Evolutionary conservation across 2,329 filamentous ascomycete species (phyloP), one percentile per base, ranked within the genome.

Genomic region (Epichloe coenophiala): DNA sequence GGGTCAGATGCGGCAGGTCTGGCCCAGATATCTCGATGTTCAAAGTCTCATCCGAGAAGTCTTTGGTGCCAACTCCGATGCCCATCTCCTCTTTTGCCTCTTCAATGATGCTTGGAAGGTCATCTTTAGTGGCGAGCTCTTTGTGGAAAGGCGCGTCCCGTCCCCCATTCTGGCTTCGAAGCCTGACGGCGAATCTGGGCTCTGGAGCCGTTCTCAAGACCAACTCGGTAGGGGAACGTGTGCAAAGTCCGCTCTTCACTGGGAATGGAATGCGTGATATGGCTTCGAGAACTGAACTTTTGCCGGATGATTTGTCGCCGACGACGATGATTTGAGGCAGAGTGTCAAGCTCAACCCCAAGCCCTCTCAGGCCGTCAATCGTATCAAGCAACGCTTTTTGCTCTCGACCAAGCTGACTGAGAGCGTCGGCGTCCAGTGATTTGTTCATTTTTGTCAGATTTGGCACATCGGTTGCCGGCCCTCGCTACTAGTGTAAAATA

Each of bases 231-330:
- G 80, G 74, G 53, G 83, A 83, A 0, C 76, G 68, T 0, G 81
- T 84, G 58, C 78, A 83, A 0, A 78, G 51, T 23, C 66, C 73
- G 13, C 73, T 72, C 5, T 80, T 75, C 11, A 72, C 65, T 0
- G 78, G 76, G 45, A 84, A 83, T 0, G 71, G 71, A 2, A 86
- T 74, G 9, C 75, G 71, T 0, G 79, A 78, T 45, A 85, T 77
- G 0, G 80, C 81, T 55, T 84, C 77, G 0, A 84, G 70, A 0
- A 83, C 77, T 0, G 78, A 83, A n/a, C 74, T 80, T 58, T 84
- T 84, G 2, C 80, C 80, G 1, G 74, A 73, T 0, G 75, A 80
- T 51, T 80, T 77, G 49, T 80, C 74, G 4, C 81, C 79, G 31
- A 76, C 76, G 4, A 82, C 78, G 4, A 82, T 71, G 38, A 80